Conservation (phyloP, 1,284 basidiomycete genomes). For the Trichosporon sp. region DNA sequence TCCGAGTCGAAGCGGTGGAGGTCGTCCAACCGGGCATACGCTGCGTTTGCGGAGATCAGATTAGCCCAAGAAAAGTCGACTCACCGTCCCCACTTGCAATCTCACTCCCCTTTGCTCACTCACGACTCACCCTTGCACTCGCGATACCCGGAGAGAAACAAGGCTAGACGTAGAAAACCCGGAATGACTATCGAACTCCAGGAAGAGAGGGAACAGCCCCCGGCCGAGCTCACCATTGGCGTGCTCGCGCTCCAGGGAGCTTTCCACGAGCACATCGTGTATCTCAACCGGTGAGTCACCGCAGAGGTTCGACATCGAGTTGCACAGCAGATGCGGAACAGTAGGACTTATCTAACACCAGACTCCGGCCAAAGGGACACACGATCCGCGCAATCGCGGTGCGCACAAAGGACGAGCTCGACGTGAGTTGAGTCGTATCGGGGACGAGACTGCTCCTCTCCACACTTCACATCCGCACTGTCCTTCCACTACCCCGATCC, state of each 20-base stretch:
- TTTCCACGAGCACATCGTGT: slow-evolving; percentile 76
- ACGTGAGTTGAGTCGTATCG: slow-evolving; percentile 36
- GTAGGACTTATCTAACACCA: slow-evolving; percentile 22
- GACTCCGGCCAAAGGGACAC: slow-evolving; percentile 37
- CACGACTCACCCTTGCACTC: not conserved
- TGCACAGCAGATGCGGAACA: no score
- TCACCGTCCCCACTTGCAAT: not conserved
- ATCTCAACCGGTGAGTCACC: slow-evolving; percentile 47
- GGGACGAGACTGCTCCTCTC: no score
- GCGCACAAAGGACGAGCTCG: slow-evolving; percentile 74
- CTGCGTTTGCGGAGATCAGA: not conserved
- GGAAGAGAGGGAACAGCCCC: not conserved
- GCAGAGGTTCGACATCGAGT: no score
- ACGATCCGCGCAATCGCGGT: slow-evolving; percentile 61
- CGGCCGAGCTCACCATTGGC: slow-evolving; percentile 26
- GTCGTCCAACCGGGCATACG: not conserved
- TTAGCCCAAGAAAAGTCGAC: not conserved
- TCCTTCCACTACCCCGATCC: no score
- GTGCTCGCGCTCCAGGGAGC: slow-evolving; percentile 81
- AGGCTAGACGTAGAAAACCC: no score
- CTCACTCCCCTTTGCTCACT: not conserved
- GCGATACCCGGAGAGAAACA: not conserved
- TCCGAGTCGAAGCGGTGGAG: not conserved
- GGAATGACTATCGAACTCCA: slow-evolving; percentile 20
- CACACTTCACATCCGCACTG: no score